Percentiles rank a stretch among this genome's conserved stretches.
Conservation (phyloP, 1,284 basidiomycete genomes). For the Termitomyces sp. region DNA sequence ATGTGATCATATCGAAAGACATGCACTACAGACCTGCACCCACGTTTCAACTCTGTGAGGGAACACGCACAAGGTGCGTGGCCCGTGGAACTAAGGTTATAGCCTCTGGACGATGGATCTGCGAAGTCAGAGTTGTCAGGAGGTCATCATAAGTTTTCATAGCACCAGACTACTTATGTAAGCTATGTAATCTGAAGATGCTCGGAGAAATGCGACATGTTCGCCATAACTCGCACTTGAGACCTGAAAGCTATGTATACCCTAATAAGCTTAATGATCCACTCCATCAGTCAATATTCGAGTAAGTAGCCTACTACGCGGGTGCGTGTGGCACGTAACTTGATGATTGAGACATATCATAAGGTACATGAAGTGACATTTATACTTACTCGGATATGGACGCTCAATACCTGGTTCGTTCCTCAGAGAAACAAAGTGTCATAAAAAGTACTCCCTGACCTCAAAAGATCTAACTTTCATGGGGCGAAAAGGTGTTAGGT, state of each 20-base stretch:
- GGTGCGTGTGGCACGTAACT: not conserved
- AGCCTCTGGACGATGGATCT: not conserved
- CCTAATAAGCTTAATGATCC: too few species aligned
- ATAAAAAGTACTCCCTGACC: too few species aligned
- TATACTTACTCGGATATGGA: not conserved
- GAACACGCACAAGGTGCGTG: not conserved
- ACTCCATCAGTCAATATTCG: not conserved
- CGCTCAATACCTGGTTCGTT: not conserved
- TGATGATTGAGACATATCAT: not conserved
- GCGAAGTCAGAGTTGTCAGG: too few species aligned
- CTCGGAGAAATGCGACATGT: not conserved
- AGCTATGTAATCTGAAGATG: not conserved
- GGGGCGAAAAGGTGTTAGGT: too few species aligned
- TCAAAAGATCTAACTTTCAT: too few species aligned
- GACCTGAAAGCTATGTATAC: too few species aligned
- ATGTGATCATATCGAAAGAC: not conserved
- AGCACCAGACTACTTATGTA: too few species aligned
- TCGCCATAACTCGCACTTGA: too few species aligned
- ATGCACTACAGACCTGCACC: too few species aligned
- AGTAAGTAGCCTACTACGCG: too few species aligned
- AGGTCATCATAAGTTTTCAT: too few species aligned
- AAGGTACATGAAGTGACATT: not conserved
- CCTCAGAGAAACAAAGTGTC: not conserved
- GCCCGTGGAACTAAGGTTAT: not conserved
- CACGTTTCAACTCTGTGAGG: not conserved